Conservation (phyloP, 176 grass and related monocot species). For the Urochloa ruziziensis region DNA sequence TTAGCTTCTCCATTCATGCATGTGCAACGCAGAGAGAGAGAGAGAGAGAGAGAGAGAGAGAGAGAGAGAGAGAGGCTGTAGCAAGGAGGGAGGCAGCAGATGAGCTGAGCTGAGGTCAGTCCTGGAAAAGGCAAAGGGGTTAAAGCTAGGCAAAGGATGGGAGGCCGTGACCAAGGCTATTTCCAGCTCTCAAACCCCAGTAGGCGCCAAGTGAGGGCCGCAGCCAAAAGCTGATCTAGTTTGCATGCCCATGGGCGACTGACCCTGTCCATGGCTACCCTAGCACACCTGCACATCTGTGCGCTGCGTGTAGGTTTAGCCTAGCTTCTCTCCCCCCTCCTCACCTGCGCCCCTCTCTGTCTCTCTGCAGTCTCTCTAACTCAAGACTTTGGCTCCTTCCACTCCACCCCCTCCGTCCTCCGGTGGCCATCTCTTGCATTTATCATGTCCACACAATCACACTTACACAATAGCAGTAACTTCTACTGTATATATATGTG, state of each 20-base stretch:
- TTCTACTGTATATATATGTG: no score
- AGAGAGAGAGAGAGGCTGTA: background rate
- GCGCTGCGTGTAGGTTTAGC: background rate
- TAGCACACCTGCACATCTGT: background rate
- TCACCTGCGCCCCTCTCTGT: background rate
- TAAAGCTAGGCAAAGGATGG: conserved; percentile 35
- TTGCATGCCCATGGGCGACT: background rate
- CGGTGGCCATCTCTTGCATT: background rate
- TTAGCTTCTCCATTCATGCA: background rate
- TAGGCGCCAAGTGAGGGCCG: conserved; percentile 59
- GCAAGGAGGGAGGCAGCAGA: background rate
- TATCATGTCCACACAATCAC: background rate
- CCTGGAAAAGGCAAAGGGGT: conserved; percentile 37
- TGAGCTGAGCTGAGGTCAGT: background rate
- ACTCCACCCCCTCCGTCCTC: background rate
- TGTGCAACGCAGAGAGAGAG: background rate
- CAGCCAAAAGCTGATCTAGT: conserved; percentile 73
- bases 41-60: background rate
- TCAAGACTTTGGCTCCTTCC: conserved; percentile 45
- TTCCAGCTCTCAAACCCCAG: conserved; percentile 35
- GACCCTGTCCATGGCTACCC: no score
- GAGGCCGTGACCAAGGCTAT: conserved; percentile 47
- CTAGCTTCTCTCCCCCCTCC: background rate
- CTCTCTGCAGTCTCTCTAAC: conserved; percentile 22
- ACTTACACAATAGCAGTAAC: background rate